phyloP scores from a whole-genome alignment of 352 stramenopile genomes.

The Thalassiosira pacifica region DNA sequence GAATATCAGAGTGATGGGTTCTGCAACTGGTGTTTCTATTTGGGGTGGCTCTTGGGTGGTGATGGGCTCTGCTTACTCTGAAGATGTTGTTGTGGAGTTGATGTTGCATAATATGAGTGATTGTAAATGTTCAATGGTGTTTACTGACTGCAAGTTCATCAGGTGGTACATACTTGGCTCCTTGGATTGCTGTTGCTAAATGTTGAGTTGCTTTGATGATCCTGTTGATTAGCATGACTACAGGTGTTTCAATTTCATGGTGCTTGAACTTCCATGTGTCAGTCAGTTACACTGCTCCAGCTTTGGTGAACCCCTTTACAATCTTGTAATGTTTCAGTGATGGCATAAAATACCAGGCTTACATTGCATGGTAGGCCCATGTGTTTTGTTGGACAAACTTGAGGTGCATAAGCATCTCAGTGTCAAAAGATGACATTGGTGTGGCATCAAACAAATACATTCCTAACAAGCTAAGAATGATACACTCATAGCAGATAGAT shows the following conservation, averaged over 20 bases:
- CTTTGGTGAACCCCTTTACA: background rate
- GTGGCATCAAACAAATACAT: no score
- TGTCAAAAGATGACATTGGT: background rate
- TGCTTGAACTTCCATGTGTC: no score
- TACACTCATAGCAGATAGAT: no score
- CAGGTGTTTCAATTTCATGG: no score
- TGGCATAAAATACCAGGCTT: no score
- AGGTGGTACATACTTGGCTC: background rate
- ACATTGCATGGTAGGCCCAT: slow-evolving; percentile 29
- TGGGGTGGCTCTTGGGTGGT: background rate
- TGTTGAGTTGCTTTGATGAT: background rate
- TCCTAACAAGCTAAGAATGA: no score
- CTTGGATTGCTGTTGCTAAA: background rate
- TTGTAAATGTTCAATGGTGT: background rate
- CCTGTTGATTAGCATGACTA: no score
- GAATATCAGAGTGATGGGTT: background rate
- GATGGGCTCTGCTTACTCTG: background rate
- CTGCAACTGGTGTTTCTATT: background rate
- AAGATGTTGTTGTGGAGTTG: background rate
- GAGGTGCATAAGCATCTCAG: slow-evolving; percentile 18
- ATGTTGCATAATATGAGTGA: background rate
- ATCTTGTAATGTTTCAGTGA: no score
- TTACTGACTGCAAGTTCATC: background rate
- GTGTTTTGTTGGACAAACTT: slow-evolving; percentile 19
- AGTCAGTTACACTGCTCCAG: background rate